These are phyloP conservation scores for Suillus fuscotomentosus DNA, from an alignment of 768 basidiomycete genomes.

Conservation along the genomic window DNA sequence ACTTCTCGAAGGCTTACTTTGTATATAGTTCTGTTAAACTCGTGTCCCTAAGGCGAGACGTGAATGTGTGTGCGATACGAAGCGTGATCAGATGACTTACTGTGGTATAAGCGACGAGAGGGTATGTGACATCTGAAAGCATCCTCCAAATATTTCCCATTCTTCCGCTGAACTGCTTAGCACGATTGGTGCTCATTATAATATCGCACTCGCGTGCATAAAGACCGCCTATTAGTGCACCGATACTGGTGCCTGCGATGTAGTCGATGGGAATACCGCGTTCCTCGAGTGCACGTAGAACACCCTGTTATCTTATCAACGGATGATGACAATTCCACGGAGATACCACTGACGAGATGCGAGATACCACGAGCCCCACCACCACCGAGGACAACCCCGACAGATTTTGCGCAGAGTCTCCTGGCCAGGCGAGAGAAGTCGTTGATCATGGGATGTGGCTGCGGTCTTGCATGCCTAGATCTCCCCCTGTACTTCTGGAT, in stretches of 20 bases:
- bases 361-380: slow-evolving; percentile 94
- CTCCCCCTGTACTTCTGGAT: slow-evolving; percentile 84
- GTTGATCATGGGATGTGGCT: slow-evolving; percentile 77
- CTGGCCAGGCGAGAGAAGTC: slow-evolving; percentile 93
- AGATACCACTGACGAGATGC: slow-evolving; percentile 51
- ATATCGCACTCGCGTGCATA: slow-evolving; percentile 95
- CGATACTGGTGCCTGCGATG: slow-evolving; percentile 92
- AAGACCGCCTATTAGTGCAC: slow-evolving; percentile 88
- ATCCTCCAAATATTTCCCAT: slow-evolving; percentile 96
- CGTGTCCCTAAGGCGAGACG: slow-evolving; percentile 66
- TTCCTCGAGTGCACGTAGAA: slow-evolving; percentile 89
- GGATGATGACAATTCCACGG: slow-evolving; percentile 3
- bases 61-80: slow-evolving; percentile 1
- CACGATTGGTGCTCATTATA: slow-evolving; percentile 77
- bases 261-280: slow-evolving; percentile 92
- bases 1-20: slow-evolving; percentile 48
- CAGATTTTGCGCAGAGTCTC: slow-evolving; percentile 87
- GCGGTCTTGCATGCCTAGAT: slow-evolving; percentile 59
- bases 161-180: slow-evolving; percentile 88
- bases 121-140: slow-evolving; percentile 86
- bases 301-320: slow-evolving; percentile 54
- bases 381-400: slow-evolving; percentile 93
- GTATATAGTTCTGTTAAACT: slow-evolving; percentile 93
- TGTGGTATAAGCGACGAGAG: slow-evolving; percentile 74
- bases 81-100: slow-evolving; percentile 33